These are phyloP conservation scores for Umbilicaria muhlenbergii DNA, from an alignment of 495 filamentous ascomycete genomes.

Conservation along the genomic window DNA sequence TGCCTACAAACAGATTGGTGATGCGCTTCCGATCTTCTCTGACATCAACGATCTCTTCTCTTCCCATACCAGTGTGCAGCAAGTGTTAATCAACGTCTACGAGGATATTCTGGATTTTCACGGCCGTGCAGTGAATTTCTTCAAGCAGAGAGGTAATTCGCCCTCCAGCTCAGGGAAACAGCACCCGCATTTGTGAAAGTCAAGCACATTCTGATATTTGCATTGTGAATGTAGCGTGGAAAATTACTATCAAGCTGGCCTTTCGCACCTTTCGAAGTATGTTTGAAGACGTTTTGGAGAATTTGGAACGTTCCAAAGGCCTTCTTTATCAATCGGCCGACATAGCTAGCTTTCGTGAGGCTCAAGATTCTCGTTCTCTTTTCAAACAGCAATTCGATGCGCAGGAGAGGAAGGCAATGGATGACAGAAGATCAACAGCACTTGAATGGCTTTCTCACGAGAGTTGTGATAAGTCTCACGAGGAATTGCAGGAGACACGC, in stretches of 20 bases:
- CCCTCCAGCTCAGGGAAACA: background rate
- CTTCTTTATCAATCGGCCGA: constrained; percentile 21
- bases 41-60: constrained; percentile 1
- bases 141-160: constrained; percentile 9
- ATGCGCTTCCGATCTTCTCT: constrained; percentile 14
- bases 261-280: constrained; percentile 2
- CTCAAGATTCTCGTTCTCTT: constrained; percentile 4
- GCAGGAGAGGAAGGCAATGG: constrained; percentile 8
- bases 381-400: constrained; percentile 3
- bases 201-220: constrained; percentile 4
- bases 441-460: constrained; percentile 19
- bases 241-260: constrained; percentile 7
- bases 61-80: constrained; percentile 5
- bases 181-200: constrained; percentile 2
- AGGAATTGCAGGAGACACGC: constrained; percentile 15
- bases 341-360: constrained; percentile 14
- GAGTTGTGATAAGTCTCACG: constrained; percentile 16
- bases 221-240: constrained; percentile 3
- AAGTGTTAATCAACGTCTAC: constrained; percentile 15
- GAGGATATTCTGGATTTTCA: constrained; percentile 18
- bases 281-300: constrained; percentile 6
- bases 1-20: constrained; percentile 17
- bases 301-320: constrained; percentile 20
- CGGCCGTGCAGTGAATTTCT: constrained; percentile 12
- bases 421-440: constrained; percentile 12